These are phyloP conservation scores for Zhuliangozyma parablackwelliae DNA, from an alignment of 1,139 yeast species.

Conservation along the genomic window DNA sequence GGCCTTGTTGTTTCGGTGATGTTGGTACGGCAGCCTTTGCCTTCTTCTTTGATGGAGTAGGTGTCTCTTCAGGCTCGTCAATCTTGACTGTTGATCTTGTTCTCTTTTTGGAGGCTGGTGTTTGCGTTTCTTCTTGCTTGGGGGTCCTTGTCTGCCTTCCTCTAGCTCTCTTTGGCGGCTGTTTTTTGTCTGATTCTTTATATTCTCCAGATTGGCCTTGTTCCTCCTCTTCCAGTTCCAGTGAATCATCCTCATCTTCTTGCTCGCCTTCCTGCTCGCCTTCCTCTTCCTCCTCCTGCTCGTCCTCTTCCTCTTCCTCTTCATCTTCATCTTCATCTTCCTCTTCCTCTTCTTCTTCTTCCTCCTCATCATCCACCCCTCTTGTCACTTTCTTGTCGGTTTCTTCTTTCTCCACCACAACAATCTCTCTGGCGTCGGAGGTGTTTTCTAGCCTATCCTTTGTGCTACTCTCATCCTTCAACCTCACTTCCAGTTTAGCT, in stretches of 20 bases:
- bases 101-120: slow-evolving; percentile 21
- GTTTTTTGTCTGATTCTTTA: slow-evolving; percentile 5
- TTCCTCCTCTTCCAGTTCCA: slow-evolving; percentile 9
- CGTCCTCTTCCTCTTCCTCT: slow-evolving; percentile 3
- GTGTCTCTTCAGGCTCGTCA: slow-evolving; percentile 13
- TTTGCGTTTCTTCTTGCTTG: slow-evolving; percentile 7
- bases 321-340: slow-evolving; percentile 4
- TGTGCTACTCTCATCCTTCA: background rate
- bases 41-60: slow-evolving; percentile 9
- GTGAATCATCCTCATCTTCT: slow-evolving; percentile 7
- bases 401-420: slow-evolving; percentile 3
- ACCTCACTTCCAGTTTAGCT: slow-evolving; percentile 1
- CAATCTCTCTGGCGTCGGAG: slow-evolving; percentile 1
- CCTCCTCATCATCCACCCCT: slow-evolving; percentile 4
- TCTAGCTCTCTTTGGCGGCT: slow-evolving; percentile 11
- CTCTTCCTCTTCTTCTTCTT: slow-evolving; percentile 1
- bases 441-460: slow-evolving; percentile 1
- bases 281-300: slow-evolving; percentile 2
- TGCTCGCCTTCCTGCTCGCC: slow-evolving; percentile 1
- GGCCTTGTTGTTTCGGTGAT: slow-evolving; percentile 4
- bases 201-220: slow-evolving; percentile 17
- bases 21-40: slow-evolving; percentile 12
- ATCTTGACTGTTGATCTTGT: slow-evolving; percentile 24
- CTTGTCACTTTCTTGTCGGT: slow-evolving; percentile 7
- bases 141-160: slow-evolving; percentile 13